Base-by-base conservation (phyloP, 179 eudicot genomes). In the Silene vulgaris region DNA sequence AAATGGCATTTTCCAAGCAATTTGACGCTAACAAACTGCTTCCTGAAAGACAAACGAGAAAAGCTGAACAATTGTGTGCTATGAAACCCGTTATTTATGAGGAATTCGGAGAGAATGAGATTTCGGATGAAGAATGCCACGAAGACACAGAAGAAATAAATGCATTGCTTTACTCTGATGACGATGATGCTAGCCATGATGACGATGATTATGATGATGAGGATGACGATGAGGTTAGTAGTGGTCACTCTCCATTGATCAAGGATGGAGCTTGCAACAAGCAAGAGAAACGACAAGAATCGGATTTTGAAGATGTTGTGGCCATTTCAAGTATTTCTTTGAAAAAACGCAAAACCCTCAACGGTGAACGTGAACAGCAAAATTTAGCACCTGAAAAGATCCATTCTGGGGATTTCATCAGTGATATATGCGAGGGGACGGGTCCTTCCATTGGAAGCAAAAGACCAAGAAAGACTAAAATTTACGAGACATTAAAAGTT, bases 91-190 rank as follows among this genome's bases (percentile, higher is more conserved):
- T 32, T 16, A 23, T 80, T 21, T 61, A 57, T 68, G 91, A 87
- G 69, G 83, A 82, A 48, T 82, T 79, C 20, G 84, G 80, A 61
- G 91, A 88, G 71, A 81, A 82, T 74, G 80, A 82, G 37, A 63
- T 82, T 48, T 62, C 26, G 35, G 85, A 73, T 9, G 93, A 81
- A 73, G 86, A 75, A 74, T 81, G 85, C 72, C 91, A 71, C 59
- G 94, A 89, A 78, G 89, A 91, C 82, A 86, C 89, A 0, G 94
- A 89, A 30, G 93, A 91, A 78, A 80, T 91, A 30, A 77, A 91
- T 78, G 96, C 91, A 37, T 80, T 91, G 77, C 88, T 91, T 69
- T 89, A 83, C 83, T 89, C 94, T 3, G 84, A 74, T 71, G 72
- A 35, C 14, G 16, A 76, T 50, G 60, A 29, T 29, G 61, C 9